A percentile compares a stretch with the other conserved stretches of the same genome.
These are phyloP conservation scores for Margaritispora aquatica DNA, from an alignment of 495 filamentous ascomycete species.

Conservation along the genomic window DNA sequence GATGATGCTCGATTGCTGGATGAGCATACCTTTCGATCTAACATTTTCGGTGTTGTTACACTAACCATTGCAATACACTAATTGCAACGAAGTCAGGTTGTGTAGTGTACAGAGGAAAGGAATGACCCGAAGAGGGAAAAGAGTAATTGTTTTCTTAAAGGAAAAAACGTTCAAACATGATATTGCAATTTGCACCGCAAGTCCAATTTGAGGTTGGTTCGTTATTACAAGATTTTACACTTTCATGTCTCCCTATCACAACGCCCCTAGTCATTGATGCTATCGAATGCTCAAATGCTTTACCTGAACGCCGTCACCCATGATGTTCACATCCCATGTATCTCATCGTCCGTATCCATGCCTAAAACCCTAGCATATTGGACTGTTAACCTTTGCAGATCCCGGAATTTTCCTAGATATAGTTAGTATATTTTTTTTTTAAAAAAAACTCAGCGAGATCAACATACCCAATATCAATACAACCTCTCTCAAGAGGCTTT, in stretches of 20 bases:
- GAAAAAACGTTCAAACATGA: neutral
- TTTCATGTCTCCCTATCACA: conserved; percentile 2
- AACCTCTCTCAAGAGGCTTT: conserved; percentile 80
- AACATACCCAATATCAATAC: conserved; percentile 85
- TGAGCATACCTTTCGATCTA: conserved; percentile 1
- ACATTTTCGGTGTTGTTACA: neutral
- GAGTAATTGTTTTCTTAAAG: neutral
- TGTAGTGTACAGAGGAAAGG: no score
- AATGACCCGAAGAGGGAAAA: no score
- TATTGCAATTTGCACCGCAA: neutral
- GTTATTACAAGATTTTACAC: conserved; percentile 10
- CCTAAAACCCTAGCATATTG: conserved; percentile 76
- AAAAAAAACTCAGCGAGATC: neutral
- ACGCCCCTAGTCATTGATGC: neutral
- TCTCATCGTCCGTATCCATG: conserved; percentile 43
- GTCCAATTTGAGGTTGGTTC: neutral
- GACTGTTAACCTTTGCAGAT: conserved; percentile 85
- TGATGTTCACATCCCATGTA: conserved; percentile 15
- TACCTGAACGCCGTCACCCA: conserved; percentile 20
- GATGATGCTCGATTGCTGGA: conserved; percentile 1
- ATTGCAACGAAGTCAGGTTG: no score
- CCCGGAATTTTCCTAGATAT: conserved; percentile 73
- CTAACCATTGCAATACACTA: no score
- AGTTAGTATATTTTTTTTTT: neutral
- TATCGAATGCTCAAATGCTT: conserved; percentile 9